Evolutionary conservation across 306 rosid species (phyloP).

Genomic region (Nissolia schottii): DNA sequence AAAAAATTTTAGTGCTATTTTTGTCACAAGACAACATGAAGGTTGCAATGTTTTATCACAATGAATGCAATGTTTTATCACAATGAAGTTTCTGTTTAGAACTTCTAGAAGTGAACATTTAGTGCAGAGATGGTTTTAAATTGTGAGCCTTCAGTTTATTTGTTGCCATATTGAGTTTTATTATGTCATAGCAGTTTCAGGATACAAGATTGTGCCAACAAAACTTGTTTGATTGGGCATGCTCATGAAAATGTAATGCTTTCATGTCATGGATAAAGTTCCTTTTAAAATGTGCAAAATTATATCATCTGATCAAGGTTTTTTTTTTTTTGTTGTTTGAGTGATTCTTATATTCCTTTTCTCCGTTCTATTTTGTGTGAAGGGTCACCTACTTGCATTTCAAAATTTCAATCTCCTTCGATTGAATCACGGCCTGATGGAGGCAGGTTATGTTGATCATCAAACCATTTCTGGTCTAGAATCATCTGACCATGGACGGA

Average conservation of each 20-base stretch:
- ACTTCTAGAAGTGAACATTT: background rate
- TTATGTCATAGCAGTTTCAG: background rate
- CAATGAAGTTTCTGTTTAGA: background rate
- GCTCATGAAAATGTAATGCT: background rate
- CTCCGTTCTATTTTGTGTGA: conserved; percentile 24
- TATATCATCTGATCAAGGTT: background rate
- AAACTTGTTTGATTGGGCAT: background rate
- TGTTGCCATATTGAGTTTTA: background rate
- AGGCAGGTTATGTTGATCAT: conserved; percentile 72
- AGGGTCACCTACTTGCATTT: conserved; percentile 87
- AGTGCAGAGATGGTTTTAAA: background rate
- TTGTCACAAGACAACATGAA: background rate
- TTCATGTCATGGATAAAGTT: background rate
- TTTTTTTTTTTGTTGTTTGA: background rate
- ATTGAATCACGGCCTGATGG: conserved; percentile 90
- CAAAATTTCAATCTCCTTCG: conserved; percentile 56
- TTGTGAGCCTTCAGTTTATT: background rate
- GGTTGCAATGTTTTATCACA: background rate
- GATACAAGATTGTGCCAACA: background rate
- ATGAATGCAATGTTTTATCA: background rate
- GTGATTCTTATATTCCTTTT: background rate
- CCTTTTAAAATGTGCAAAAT: background rate
- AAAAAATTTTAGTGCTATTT: background rate
- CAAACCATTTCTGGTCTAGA: conserved; percentile 35
- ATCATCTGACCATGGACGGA: conserved; percentile 34